These are phyloP conservation scores for Zymoseptoria brevis DNA, from an alignment of 2,329 filamentous ascomycete genomes.

Conservation along the genomic window DNA sequence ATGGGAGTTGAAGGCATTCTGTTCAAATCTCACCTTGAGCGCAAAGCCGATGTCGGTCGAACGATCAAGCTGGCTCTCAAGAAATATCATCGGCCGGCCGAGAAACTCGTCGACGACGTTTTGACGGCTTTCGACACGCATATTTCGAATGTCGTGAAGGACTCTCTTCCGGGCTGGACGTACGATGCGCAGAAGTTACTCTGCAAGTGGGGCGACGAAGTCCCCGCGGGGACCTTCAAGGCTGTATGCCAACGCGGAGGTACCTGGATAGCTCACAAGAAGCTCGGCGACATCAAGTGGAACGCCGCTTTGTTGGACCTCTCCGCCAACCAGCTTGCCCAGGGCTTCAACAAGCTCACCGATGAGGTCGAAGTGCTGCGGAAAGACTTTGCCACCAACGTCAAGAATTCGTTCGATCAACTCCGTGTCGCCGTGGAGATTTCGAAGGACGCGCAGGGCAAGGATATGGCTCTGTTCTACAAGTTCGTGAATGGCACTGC, in stretches of 20 bases:
- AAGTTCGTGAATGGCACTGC: neutral
- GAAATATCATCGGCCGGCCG: neutral
- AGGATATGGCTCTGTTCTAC: neutral
- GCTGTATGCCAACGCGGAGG: conserved; percentile 3
- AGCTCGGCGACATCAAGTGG: neutral
- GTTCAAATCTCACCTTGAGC: conserved; percentile 8
- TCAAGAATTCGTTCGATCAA: neutral
- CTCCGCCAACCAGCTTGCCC: neutral
- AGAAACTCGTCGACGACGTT: neutral
- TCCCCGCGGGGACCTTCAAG: neutral
- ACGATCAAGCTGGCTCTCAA: conserved; percentile 1
- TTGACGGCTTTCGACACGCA: conserved; percentile 1
- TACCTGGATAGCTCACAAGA: neutral
- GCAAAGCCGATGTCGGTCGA: conserved; percentile 8
- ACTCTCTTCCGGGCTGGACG: neutral
- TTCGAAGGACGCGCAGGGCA: conserved; percentile 1
- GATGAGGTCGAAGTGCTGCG: neutral
- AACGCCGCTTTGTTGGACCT: neutral
- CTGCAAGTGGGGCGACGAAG: neutral
- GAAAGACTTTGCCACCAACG: neutral
- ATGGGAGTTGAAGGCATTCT: conserved; percentile 9
- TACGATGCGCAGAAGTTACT: neutral
- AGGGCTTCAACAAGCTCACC: neutral
- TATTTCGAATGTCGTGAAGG: neutral
- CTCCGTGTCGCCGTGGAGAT: neutral